These are phyloP conservation scores for Yamadazyma triangularis DNA, from an alignment of 1,139 yeast species.

Conservation along the genomic window DNA sequence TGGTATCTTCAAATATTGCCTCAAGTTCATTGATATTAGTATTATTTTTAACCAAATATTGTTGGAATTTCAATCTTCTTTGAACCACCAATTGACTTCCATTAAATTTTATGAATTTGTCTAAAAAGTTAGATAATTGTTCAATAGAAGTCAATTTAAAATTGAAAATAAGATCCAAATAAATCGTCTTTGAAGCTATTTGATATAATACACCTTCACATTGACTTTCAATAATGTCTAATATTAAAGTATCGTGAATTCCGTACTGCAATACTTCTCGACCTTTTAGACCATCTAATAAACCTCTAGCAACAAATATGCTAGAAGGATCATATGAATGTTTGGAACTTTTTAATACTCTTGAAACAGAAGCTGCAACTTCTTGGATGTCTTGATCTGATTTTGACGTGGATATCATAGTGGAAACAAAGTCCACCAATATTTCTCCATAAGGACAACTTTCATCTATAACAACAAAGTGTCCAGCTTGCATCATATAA, in stretches of 20 bases:
- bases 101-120: constrained; percentile 41
- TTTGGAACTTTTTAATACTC: constrained; percentile 42
- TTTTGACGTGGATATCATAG: constrained; percentile 36
- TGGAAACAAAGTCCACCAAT: constrained; percentile 44
- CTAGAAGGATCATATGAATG: constrained; percentile 70
- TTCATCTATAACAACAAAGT: constrained; percentile 40
- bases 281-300: constrained; percentile 46
- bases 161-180: constrained; percentile 41
- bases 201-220: constrained; percentile 61
- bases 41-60: constrained; percentile 15
- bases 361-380: constrained; percentile 30
- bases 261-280: constrained; percentile 1
- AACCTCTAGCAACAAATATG: constrained; percentile 56
- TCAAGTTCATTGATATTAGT: constrained; percentile 1
- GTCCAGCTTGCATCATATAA: constrained; percentile 59
- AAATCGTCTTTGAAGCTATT: constrained; percentile 46
- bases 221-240: constrained; percentile 45
- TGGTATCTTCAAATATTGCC: constrained; percentile 2
- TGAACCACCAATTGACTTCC: constrained; percentile 29
- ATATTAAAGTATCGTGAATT: constrained; percentile 25
- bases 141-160: constrained; percentile 15
- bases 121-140: constrained; percentile 27
- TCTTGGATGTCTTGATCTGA: constrained; percentile 20
- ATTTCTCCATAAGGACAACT: constrained; percentile 58
- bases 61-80: constrained; percentile 21